Evolutionary conservation across 805 yeast genomes (phyloP), one percentile per base, ranked within the genome.

Genomic region (Candida railenensis): DNA sequence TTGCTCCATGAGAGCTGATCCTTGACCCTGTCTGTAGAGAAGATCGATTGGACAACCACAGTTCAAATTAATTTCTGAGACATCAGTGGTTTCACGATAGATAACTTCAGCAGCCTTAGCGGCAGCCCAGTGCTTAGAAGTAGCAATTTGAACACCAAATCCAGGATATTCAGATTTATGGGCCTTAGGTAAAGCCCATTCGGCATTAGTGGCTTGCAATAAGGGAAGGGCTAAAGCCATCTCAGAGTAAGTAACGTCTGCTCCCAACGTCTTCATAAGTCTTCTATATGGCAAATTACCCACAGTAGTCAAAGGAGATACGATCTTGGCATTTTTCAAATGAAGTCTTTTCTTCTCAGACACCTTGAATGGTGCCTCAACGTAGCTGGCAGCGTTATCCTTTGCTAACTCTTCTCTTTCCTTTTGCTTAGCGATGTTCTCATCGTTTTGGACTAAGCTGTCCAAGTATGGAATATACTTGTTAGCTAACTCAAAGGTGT

Each of bases 31-130:
- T 54, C 92, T 81, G 65, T 84, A 94, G n/a, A 94, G 73, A 56
- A 94, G 75, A 62, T 95, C 99, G 54, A 94, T 94, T 14, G 99
- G 99, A 65, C 99, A 94, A 2, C 99, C 99, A 61, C 96, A 86
- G 67, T 94, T 94, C 58, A 94, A 77, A 62, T 94, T 94, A 53
- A 94, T 72, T 60, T 94, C 98, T 25, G 85, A 78, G n/a, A 87
- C 80, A 47, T 76, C 63, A 12, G 82, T 71, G 19, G 86, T 77
- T 43, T 79, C 76, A 47, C 76, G 74, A 15, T 78, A 71, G 19
- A 89, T 67, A 7, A 85, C 82, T 64, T 94, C 97, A n/a, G 94
- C 83, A 1, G 96, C 96, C 64, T 89, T 89, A 22, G 89, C 80
- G 2, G 96, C 96, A 57, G 90, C 95, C 95, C 96, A 89, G 48